Conservation (phyloP, 140 eudicot genomes). For the Erigeron philadelphicus region DNA sequence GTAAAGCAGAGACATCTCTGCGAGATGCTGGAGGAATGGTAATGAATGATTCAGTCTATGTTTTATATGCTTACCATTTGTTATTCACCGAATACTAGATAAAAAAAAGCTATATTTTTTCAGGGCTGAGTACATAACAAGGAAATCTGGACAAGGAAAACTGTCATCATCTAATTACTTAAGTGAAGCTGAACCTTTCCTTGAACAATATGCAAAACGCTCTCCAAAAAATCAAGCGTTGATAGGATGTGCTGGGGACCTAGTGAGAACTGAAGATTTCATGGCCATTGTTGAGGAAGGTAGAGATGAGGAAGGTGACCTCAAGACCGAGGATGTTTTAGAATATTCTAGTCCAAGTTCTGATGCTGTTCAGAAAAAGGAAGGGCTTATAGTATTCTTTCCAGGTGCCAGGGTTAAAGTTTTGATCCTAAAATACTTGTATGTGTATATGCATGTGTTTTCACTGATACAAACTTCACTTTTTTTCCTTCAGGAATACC, state of each 20-base stretch:
- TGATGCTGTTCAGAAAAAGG: conserved; percentile 58
- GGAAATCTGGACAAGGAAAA: conserved; percentile 58
- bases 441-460: conserved; percentile 3
- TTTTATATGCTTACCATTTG: not conserved
- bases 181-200: conserved; percentile 91
- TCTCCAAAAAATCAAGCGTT: conserved; percentile 69
- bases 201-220: conserved; percentile 84
- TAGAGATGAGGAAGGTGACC: conserved; percentile 83
- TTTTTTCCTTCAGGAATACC: conserved; percentile 61
- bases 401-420: conserved; percentile 50
- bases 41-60: conserved; percentile 16
- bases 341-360: conserved; percentile 47
- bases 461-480: not conserved
- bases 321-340: conserved; percentile 46
- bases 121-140: conserved; percentile 73
- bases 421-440: conserved; percentile 2
- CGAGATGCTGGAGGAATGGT: conserved; percentile 97
- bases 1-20: conserved; percentile 62
- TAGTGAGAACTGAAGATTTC: conserved; percentile 76
- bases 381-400: conserved; percentile 89
- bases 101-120: not conserved
- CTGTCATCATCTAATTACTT: conserved; percentile 75
- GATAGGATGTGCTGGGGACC: conserved; percentile 77
- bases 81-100: conserved; percentile 1
- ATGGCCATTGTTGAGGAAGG: conserved; percentile 71